Base-by-base conservation (phyloP, 2,329 filamentous ascomycete genomes). In the Pleoardoris graminearum region DNA sequence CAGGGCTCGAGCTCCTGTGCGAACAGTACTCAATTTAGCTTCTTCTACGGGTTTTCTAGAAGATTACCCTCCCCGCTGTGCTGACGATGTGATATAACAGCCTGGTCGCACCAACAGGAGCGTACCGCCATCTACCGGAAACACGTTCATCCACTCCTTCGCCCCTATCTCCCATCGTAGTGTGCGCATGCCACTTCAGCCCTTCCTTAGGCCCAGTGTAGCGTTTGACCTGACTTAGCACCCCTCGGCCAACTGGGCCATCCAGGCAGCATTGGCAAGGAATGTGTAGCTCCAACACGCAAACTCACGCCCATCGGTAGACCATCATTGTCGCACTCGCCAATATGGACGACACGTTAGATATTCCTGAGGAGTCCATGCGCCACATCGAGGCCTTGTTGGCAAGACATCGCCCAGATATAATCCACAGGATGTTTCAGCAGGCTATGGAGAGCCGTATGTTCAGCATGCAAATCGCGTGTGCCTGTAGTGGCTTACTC, bases 21-120 rank as follows among this genome's bases (percentile, higher is more conserved):
- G 68, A 60, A 54, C 65, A 57, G 38, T 54, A 59, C 65, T 50
- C 54, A 53, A 53, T 67, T 69, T 70, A 70, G 67, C 63, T 68
- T 63, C 68, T 73, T 71, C 69, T 50, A 70, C 62, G 59, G 52
- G 48, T 52, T 63, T 72, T 73, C 69, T 59, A 71, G 69, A 71
- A 71, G 60, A 64, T 61, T 65, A 65, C 63, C 59, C 61, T 63
- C 67, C 68, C 66, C 66, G 66, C 68, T 67, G 63, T 57, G 57
- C 61, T 62, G 64, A 62, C 68, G 68, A 70, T 68, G 66, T 70
- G 67, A 71, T 67, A 68, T 69, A 70, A 69, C 62, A 65, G 58
- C 63, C 65, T 60, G 55, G 67, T 72, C 68, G 59, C 68, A 66
- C 66, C 66, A 69, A 64, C 63, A 55, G 58, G 55, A 67, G 62